Base-by-base conservation (phyloP, 106 monocot species). In the Allium cepa region DNA sequence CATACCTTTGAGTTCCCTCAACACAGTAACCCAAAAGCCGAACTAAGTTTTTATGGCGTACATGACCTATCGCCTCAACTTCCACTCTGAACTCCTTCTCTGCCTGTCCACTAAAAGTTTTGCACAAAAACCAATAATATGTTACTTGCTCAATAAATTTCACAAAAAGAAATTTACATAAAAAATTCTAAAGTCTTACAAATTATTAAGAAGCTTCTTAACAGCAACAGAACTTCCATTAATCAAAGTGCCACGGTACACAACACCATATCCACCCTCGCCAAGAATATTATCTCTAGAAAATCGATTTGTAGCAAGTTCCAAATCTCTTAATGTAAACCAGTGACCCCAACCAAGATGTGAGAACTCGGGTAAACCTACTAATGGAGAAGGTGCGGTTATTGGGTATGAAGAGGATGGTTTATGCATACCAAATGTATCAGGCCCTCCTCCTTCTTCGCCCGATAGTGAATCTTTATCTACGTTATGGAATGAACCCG, bases 11-110 rank as follows among this genome's bases (percentile, higher is more conserved):
- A 69, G 91, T 95, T 48, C 95, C 95, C 75, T 95, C 95, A 22
- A 95, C 78, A 71, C 95, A 95, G 71, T 95, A 95, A 47, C 95
- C 95, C 17, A 95, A 67, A 73, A 95, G 91, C 51, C 95, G 88
- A 71, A 95, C 95, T 52, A 95, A 73, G 70, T 95, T 95, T 75
- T 95, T 95, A 68, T 95, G 95, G 48, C 95, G 91, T 49, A 95
- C 95, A 80, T 95, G 91, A 59, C 95, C 95, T 72, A 95, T 95
- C 57, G 95, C 95, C 67, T 95, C 95, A 68, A 95, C 95, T 80
- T 95, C 95, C 15, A 91, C 95, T 69, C 95, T 79, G 67, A 95
- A 95, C 82, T 95, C 95, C 66, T 91, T 95, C 73, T 95, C 95
- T 50, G 95, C 95, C 71, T 95, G 95, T 45, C 95, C 95, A 50